Evolutionary conservation across 345 rosid genomes (phyloP).

Genomic region (Dipteronia sinensis): DNA sequence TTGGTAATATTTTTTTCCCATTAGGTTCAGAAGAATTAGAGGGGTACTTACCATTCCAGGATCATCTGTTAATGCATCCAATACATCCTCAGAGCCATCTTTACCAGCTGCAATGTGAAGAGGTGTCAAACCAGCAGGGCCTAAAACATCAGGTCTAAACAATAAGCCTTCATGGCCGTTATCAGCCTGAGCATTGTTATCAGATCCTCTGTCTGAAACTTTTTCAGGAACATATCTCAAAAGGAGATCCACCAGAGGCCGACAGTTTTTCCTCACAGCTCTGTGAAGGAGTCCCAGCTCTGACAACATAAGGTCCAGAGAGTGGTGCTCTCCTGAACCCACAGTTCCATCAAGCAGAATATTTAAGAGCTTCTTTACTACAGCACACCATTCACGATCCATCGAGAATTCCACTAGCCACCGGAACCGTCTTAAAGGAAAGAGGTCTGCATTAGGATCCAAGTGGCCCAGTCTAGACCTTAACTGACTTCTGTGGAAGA

Average conservation of each 20-base stretch:
- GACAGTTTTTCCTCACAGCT: constrained; percentile 90
- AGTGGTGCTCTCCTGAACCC: constrained; percentile 58
- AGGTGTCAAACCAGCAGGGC: constrained; percentile 97
- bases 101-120: constrained; percentile 99
- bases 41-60: constrained; percentile 69
- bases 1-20: neutral
- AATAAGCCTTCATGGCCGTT: constrained; percentile 38
- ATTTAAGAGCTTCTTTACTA: constrained; percentile 78
- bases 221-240: constrained; percentile 64
- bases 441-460: constrained; percentile 64
- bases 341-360: constrained; percentile 67
- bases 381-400: constrained; percentile 98
- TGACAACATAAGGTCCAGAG: constrained; percentile 49
- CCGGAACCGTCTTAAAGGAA: constrained; percentile 73
- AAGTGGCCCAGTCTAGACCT: constrained; percentile 56
- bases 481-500: constrained; percentile 81
- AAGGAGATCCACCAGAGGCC: constrained; percentile 77
- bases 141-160: constrained; percentile 84
- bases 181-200: constrained; percentile 19
- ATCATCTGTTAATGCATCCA: constrained; percentile 85
- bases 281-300: constrained; percentile 93
- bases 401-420: constrained; percentile 93
- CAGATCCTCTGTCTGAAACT: constrained; percentile 26
- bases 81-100: constrained; percentile 90
- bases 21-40: constrained; percentile 13